Evolutionary conservation across 1,139 yeast species (phyloP).

Genomic region (Casaregolazyma suthepensis): DNA sequence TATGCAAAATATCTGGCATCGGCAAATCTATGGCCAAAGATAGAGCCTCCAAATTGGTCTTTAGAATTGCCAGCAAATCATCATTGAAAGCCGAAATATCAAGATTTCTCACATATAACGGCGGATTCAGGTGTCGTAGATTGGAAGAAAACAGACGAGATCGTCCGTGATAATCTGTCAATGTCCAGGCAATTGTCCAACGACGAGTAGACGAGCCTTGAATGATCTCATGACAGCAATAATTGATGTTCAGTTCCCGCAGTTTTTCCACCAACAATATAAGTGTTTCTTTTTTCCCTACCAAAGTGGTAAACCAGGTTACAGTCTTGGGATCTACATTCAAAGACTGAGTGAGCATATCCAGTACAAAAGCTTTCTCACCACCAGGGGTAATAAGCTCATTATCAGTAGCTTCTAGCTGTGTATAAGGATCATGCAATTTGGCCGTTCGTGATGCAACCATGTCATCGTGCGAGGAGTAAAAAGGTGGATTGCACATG

Average conservation of each 20-base stretch:
- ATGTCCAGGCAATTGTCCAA: slow-evolving; percentile 42
- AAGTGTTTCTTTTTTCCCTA: slow-evolving; percentile 35
- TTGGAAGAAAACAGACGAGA: slow-evolving; percentile 7
- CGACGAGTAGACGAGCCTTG: slow-evolving; percentile 33
- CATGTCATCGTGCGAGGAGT: slow-evolving; percentile 32
- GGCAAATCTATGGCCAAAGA: neutral
- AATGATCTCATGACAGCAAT: slow-evolving; percentile 28
- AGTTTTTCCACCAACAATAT: slow-evolving; percentile 22
- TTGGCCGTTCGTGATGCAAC: slow-evolving; percentile 17
- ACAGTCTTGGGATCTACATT: slow-evolving; percentile 11
- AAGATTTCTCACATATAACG: slow-evolving; percentile 6
- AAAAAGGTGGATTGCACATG: slow-evolving; percentile 46
- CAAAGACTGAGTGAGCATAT: slow-evolving; percentile 32
- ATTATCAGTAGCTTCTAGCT: slow-evolving; percentile 24
- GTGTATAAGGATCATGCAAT: slow-evolving; percentile 15
- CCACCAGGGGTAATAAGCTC: slow-evolving; percentile 42
- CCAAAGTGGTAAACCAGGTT: slow-evolving; percentile 37
- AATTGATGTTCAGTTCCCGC: slow-evolving; percentile 24
- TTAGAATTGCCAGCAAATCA: neutral
- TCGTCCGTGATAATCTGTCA: slow-evolving; percentile 14
- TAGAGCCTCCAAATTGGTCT: neutral
- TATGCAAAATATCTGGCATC: neutral
- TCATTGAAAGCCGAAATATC: neutral
- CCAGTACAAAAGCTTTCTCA: slow-evolving; percentile 34
- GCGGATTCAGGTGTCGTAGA: slow-evolving; percentile 14